Base-by-base conservation (phyloP, 192 early-diverging fungal species). In the Pilaira anomala region DNA sequence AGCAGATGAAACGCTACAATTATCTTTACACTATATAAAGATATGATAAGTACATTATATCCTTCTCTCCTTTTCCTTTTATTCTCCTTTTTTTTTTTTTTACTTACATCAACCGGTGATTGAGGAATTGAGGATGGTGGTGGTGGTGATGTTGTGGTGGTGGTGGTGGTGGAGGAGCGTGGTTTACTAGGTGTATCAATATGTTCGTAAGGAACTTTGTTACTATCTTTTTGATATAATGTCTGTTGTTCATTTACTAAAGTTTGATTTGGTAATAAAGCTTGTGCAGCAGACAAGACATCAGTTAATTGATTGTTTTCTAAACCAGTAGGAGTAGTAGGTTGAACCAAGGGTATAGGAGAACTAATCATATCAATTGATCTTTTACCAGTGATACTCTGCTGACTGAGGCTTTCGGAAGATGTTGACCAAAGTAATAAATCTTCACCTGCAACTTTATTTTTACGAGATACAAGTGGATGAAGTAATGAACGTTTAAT, bases 251-350 rank as follows among this genome's bases (percentile, higher is more conserved):
- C 25, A 51, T 40, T 52, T 18, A 21, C 39, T 33, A 41, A 11
- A 29, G 36, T 49, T 33, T 52, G 40, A 25, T 48, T 56, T n/a
- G 67, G 67, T 39, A 73, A 24, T 2, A 73, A 26, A 3, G 65
- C 56, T 24, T 61, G 48, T 19, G 71, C 66, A 25, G 65, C 61
- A 6, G 65, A 63, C 4, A 73, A 22, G 9, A 73, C 65, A 60
- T 73, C 71, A 0, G 56, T 67, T 0, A 60, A 53, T 28, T 24
- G 33, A n/a, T 45, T 26, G 24, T 29, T 36, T 6, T 48, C 21
- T 41, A 18, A 11, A 21, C 18, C 16, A 33, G 2, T 29, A 5
- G 11, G 33, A 11, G 14, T 14, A 29, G 30, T 40, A 28, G 8
- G n/a, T 19, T 49, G 48, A 16, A 26, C 22, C 19, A 28, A 14